Conservation (phyloP, 306 rosid species). For the Vigna unguiculata region DNA sequence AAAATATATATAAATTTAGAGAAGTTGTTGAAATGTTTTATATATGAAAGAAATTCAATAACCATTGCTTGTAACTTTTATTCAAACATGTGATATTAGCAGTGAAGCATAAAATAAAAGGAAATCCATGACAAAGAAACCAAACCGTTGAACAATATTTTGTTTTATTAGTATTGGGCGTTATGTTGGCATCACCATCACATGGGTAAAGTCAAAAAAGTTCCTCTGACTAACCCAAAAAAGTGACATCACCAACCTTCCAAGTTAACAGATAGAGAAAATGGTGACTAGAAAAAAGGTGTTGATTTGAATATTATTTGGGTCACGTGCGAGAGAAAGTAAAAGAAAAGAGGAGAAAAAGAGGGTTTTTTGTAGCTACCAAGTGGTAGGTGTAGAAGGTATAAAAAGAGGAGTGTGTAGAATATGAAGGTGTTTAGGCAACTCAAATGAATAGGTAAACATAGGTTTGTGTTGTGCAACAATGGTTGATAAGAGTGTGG, state of each 20-base stretch:
- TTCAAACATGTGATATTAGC: no score
- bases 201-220: slow-evolving; percentile 42
- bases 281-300: neutral
- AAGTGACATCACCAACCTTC: neutral
- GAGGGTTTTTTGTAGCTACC: slow-evolving; percentile 44
- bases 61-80: no score
- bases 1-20: no score
- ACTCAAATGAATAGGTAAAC: neutral
- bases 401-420: slow-evolving; percentile 32
- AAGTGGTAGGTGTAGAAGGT: slow-evolving; percentile 13
- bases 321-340: neutral
- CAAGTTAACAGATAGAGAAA: neutral
- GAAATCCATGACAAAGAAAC: no score
- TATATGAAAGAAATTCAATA: no score
- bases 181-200: neutral
- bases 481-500: slow-evolving; percentile 37
- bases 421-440: slow-evolving; percentile 48
- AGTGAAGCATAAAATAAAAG: no score
- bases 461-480: neutral
- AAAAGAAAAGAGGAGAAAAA: slow-evolving; percentile 27
- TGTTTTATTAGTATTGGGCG: no score
- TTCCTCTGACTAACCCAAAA: slow-evolving; percentile 25
- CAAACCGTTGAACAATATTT: no score
- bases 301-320: slow-evolving; percentile 10
- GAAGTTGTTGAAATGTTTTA: no score